Percentiles rank a stretch among this genome's conserved stretches.
Conservation (phyloP, 2,329 filamentous ascomycete species). For the Zymoseptoria crescenta region DNA sequence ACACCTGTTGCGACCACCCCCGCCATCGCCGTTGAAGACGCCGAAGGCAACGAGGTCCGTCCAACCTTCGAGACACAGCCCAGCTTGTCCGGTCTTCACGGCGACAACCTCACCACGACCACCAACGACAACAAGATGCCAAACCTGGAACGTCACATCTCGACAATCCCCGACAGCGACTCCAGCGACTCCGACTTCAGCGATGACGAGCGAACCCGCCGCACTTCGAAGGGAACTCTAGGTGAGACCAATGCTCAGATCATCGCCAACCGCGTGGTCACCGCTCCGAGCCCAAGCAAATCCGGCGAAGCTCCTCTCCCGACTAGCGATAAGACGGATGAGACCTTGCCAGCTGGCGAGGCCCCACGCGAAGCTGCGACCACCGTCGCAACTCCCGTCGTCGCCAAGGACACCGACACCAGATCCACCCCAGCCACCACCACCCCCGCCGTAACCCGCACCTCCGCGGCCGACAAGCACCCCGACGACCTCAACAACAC, state of each 20-base stretch:
- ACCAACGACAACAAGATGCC: slow-evolving; percentile 11
- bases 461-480: neutral
- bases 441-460: slow-evolving; percentile 1
- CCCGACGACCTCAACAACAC: slow-evolving; percentile 1
- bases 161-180: slow-evolving; percentile 22
- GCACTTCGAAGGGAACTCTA: neutral
- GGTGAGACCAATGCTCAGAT: neutral
- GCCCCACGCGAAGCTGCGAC: slow-evolving; percentile 9
- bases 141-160: slow-evolving; percentile 28
- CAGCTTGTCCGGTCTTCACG: slow-evolving; percentile 4
- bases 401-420: neutral
- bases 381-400: slow-evolving; percentile 4
- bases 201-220: slow-evolving; percentile 1
- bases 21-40: slow-evolving; percentile 4
- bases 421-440: slow-evolving; percentile 2
- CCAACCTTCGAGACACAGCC: slow-evolving; percentile 12
- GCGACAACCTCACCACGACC: neutral
- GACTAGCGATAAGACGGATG: slow-evolving; percentile 1
- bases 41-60: slow-evolving; percentile 1
- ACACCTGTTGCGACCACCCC: neutral
- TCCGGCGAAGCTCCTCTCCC: slow-evolving; percentile 4
- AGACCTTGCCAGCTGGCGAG: slow-evolving; percentile 7
- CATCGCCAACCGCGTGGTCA: slow-evolving; percentile 3
- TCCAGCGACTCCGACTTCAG: slow-evolving; percentile 11
- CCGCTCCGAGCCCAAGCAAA: slow-evolving; percentile 1